A percentile compares a stretch with the other conserved stretches of the same genome.
Evolutionary conservation across 2,329 filamentous ascomycete species (phyloP).

Genomic region (Bipolaris zeicola): DNA sequence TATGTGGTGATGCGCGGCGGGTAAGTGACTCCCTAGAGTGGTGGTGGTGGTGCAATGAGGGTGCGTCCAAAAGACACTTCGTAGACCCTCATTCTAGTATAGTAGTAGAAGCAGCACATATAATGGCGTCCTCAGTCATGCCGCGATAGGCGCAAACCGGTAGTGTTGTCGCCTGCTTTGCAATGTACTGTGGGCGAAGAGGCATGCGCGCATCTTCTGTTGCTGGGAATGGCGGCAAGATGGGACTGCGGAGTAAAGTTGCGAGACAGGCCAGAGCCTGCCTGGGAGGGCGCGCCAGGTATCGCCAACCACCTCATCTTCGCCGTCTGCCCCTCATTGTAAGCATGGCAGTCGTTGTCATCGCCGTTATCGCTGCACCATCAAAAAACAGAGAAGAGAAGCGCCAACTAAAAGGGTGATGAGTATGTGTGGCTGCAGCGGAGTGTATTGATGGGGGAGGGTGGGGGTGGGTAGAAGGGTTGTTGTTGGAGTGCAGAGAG

Average conservation of each 20-base stretch:
- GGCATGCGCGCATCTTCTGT: conserved; percentile 1
- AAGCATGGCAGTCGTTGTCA: background rate
- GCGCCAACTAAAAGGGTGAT: background rate
- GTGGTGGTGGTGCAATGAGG: background rate
- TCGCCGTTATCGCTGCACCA: conserved; percentile 3
- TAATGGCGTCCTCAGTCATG: background rate
- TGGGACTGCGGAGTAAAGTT: background rate
- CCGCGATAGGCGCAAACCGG: background rate
- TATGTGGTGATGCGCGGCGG: conserved; percentile 1
- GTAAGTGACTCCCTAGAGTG: background rate
- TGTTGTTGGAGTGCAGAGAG: background rate
- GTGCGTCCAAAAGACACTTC: background rate
- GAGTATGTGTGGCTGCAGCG: background rate
- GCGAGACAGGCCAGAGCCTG: background rate
- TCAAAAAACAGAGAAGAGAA: background rate
- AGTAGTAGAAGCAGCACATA: background rate
- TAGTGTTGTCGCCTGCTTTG: background rate
- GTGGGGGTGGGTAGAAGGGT: conserved; percentile 2
- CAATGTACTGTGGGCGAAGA: background rate
- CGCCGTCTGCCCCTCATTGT: conserved; percentile 6
- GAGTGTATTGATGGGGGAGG: conserved; percentile 6
- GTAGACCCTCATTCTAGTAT: no score
- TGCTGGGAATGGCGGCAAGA: background rate
- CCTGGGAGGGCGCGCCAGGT: background rate
- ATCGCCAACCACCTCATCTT: background rate